phyloP scores from a whole-genome alignment of 345 rosid genomes.

The Corymbia maculata region DNA sequence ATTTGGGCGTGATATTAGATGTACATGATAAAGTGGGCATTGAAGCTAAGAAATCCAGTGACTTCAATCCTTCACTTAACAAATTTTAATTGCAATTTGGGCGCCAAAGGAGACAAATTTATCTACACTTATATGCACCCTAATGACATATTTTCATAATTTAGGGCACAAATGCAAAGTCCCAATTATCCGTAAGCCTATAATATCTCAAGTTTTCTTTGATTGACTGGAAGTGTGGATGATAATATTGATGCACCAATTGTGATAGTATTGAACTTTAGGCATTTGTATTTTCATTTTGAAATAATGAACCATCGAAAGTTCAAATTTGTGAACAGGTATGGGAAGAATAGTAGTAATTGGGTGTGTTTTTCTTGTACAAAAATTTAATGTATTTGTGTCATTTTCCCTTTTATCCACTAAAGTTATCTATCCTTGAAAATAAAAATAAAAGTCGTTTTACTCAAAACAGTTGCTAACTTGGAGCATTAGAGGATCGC shows the following conservation, averaged over 20 bases:
- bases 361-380: neutral
- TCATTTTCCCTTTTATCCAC: neutral
- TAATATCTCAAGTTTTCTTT: neutral
- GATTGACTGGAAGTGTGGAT: neutral
- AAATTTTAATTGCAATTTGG: neutral
- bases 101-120: neutral
- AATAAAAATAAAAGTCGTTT: neutral
- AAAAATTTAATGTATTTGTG: neutral
- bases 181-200: neutral
- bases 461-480: neutral
- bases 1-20: neutral
- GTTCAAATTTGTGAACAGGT: neutral
- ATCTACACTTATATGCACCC: neutral
- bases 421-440: neutral
- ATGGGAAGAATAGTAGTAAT: neutral
- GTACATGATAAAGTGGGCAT: neutral
- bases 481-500: neutral
- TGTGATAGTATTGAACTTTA: neutral
- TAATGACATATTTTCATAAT: neutral
- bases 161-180: neutral
- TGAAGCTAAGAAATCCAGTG: neutral
- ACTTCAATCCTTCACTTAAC: neutral
- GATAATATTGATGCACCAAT: neutral
- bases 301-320: neutral
- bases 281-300: neutral